Evolutionary conservation across 768 basidiomycete species (phyloP).

Genomic region (Gloeopeniophorella convolvens): DNA sequence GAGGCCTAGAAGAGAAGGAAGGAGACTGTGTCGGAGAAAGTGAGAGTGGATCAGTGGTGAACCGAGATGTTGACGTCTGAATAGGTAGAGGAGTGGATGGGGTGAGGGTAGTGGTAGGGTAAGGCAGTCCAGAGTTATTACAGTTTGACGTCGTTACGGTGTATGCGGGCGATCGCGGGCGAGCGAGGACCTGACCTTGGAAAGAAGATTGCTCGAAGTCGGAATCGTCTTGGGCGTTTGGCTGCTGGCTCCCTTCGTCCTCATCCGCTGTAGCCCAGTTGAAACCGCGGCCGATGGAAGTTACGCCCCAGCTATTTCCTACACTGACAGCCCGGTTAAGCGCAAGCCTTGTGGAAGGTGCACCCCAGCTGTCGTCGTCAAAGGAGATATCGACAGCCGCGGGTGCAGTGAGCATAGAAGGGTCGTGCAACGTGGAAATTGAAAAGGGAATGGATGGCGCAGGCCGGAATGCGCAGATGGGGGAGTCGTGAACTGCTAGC

Average conservation of each 20-base stretch:
- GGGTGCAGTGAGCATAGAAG: slow-evolving; percentile 48
- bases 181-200: slow-evolving; percentile 2
- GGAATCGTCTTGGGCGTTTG: slow-evolving; percentile 9
- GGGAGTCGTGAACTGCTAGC: background rate
- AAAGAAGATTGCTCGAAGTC: slow-evolving; percentile 9
- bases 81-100: slow-evolving; percentile 14
- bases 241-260: slow-evolving; percentile 21
- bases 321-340: slow-evolving; percentile 62
- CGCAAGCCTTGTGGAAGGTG: slow-evolving; percentile 36
- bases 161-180: slow-evolving; percentile 18
- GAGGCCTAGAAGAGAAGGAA: slow-evolving; percentile 25
- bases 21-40: slow-evolving; percentile 26
- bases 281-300: slow-evolving; percentile 77
- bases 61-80: slow-evolving; percentile 16
- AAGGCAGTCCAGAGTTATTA: slow-evolving; percentile 24
- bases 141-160: slow-evolving; percentile 10
- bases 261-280: slow-evolving; percentile 49
- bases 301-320: slow-evolving; percentile 79
- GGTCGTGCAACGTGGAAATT: background rate
- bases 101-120: slow-evolving; percentile 20
- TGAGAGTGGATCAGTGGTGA: slow-evolving; percentile 26
- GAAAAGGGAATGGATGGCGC: background rate
- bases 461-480: background rate
- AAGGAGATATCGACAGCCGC: slow-evolving; percentile 53
- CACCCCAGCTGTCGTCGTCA: slow-evolving; percentile 62